These are phyloP conservation scores for Trametopsis cervina DNA, from an alignment of 768 basidiomycete genomes.

Conservation along the genomic window DNA sequence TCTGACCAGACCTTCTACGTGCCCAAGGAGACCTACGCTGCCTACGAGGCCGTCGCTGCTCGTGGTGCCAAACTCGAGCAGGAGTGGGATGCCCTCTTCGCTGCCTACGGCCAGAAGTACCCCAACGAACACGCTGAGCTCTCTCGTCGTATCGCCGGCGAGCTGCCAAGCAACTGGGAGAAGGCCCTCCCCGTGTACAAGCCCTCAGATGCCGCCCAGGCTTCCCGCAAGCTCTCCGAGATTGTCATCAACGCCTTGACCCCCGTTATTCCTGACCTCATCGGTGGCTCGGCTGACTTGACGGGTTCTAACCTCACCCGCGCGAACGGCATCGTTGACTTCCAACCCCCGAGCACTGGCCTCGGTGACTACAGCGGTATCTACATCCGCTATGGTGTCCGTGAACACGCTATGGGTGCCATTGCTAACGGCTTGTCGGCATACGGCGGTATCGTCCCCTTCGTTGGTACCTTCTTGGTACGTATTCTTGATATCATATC, in stretches of 20 bases:
- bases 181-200: constrained; percentile 80
- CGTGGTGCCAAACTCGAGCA: constrained; percentile 69
- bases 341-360: constrained; percentile 84
- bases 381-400: constrained; percentile 94
- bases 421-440: constrained; percentile 88
- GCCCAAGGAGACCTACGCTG: constrained; percentile 61
- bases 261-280: constrained; percentile 72
- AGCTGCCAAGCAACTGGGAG: constrained; percentile 86
- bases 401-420: constrained; percentile 96
- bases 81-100: constrained; percentile 67
- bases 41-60: constrained; percentile 60
- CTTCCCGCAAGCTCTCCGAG: constrained; percentile 90
- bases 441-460: constrained; percentile 89
- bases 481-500: constrained; percentile 12
- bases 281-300: constrained; percentile 87
- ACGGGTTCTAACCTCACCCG: constrained; percentile 91
- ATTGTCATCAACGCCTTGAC: constrained; percentile 75
- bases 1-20: constrained; percentile 73
- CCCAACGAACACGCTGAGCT: constrained; percentile 84
- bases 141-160: constrained; percentile 73
- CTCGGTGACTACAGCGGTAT: constrained; percentile 81
- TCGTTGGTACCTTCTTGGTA: constrained; percentile 88
- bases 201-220: constrained; percentile 74
- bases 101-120: constrained; percentile 67
- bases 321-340: constrained; percentile 79